These are phyloP conservation scores for Rhodotorula babjevae DNA, from an alignment of 768 basidiomycete genomes.

Conservation along the genomic window DNA sequence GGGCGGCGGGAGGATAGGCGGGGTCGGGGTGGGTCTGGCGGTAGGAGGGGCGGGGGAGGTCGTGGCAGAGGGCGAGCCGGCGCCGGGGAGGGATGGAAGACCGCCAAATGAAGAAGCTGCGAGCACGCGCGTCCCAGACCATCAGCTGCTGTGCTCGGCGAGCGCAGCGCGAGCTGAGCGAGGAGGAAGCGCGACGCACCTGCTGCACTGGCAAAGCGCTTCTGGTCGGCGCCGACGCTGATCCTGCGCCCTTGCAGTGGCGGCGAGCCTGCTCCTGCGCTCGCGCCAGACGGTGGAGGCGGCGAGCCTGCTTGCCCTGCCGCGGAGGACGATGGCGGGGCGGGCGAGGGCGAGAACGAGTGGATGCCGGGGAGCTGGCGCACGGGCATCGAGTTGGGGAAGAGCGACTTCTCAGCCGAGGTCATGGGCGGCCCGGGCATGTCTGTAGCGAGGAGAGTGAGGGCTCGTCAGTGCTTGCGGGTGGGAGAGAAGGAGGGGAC, in stretches of 20 bases:
- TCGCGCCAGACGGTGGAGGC: background rate
- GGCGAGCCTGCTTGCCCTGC: background rate
- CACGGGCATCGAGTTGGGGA: constrained; percentile 23
- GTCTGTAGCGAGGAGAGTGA: background rate
- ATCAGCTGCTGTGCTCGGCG: background rate
- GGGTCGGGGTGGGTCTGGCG: background rate
- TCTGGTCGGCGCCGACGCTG: background rate
- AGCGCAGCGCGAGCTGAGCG: background rate
- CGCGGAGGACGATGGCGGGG: background rate
- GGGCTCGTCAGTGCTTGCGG: background rate
- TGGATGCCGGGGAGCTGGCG: constrained; percentile 27
- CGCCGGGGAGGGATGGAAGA: background rate
- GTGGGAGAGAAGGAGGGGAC: background rate
- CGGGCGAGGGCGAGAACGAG: constrained; percentile 15
- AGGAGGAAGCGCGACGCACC: background rate
- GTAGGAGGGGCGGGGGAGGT: background rate
- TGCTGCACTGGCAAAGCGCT: background rate
- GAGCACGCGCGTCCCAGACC: no score
- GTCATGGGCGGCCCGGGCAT: background rate
- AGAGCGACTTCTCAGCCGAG: constrained; percentile 16
- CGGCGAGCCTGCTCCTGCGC: background rate
- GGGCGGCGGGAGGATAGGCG: background rate
- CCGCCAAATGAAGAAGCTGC: background rate
- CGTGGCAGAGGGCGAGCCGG: background rate
- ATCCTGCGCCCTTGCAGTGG: background rate